A percentile compares a stretch with the other conserved stretches of the same genome.
phyloP scores from a whole-genome alignment of 371 early-diverging fungal species.

The Cokeromyces recurvatus region DNA sequence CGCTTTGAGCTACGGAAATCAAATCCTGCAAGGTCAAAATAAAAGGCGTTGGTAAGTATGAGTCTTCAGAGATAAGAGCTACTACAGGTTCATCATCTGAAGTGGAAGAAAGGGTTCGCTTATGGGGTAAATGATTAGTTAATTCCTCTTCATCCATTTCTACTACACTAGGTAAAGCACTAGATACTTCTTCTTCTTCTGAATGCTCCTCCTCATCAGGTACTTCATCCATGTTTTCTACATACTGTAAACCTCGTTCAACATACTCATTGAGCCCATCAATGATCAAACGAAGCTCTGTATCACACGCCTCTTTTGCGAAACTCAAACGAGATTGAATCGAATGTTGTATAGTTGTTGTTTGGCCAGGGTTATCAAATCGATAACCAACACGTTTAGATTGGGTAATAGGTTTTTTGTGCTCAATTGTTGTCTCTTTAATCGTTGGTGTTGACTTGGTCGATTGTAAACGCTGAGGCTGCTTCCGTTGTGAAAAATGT shows the following conservation, averaged over 20 bases:
- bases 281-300: conserved; percentile 56
- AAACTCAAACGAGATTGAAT: conserved; percentile 37
- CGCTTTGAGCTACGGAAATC: conserved; percentile 49
- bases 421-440: not conserved
- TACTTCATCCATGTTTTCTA: conserved; percentile 39
- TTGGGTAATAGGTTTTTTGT: conserved; percentile 20
- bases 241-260: conserved; percentile 61
- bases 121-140: conserved; percentile 19
- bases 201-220: conserved; percentile 25
- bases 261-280: conserved; percentile 69
- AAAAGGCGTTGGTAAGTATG: conserved; percentile 58
- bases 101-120: conserved; percentile 13
- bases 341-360: conserved; percentile 20
- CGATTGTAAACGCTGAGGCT: conserved; percentile 12
- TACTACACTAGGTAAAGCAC: conserved; percentile 8
- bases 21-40: conserved; percentile 56
- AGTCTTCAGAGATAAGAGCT: conserved; percentile 54
- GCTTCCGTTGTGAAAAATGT: conserved; percentile 12
- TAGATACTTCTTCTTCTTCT: conserved; percentile 10
- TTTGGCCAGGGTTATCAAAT: conserved; percentile 16
- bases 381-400: conserved; percentile 24
- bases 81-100: conserved; percentile 13
- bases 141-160: conserved; percentile 12
- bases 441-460: not conserved
- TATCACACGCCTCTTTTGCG: conserved; percentile 42